These are phyloP conservation scores for Scedosporium boydii DNA, from an alignment of 2,329 filamentous ascomycete species.

Conservation along the genomic window DNA sequence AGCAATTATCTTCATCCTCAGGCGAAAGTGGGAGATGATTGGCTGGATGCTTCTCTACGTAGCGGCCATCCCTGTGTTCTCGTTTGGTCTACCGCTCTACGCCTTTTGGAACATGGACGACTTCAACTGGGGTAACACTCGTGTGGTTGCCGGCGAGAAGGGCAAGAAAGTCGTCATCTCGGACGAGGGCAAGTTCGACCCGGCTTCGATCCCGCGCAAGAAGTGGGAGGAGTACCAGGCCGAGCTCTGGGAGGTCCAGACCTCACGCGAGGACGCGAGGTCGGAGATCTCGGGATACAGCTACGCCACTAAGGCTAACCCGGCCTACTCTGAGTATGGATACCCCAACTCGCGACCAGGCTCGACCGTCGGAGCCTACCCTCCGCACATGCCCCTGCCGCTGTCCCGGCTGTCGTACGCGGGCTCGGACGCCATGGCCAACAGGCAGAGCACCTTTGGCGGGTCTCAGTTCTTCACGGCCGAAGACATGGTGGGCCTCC, in stretches of 20 bases:
- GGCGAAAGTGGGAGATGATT: slow-evolving; percentile 98
- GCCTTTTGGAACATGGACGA: slow-evolving; percentile 99
- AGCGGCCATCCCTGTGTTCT: slow-evolving; percentile 82
- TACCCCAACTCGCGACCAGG: slow-evolving; percentile 46
- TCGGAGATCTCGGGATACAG: slow-evolving; percentile 91
- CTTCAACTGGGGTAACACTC: slow-evolving; percentile 98
- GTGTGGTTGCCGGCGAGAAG: slow-evolving; percentile 88
- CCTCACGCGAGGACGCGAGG: slow-evolving; percentile 63
- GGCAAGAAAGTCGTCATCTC: slow-evolving; percentile 88
- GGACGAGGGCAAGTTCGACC: slow-evolving; percentile 97
- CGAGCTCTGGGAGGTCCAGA: slow-evolving; percentile 94
- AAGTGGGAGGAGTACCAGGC: slow-evolving; percentile 99
- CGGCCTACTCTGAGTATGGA: slow-evolving; percentile 60
- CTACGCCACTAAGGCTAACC: slow-evolving; percentile 77
- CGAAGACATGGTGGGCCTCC: slow-evolving; percentile 66
- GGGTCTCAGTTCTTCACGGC: slow-evolving; percentile 49
- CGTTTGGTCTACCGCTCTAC: slow-evolving; percentile 82
- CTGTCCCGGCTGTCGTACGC: slow-evolving; percentile 73
- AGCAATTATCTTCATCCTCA: slow-evolving; percentile 91
- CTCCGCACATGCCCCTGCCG: slow-evolving; percentile 36
- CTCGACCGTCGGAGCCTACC: slow-evolving; percentile 41
- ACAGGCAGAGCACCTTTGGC: slow-evolving; percentile 52
- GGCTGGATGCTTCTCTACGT: slow-evolving; percentile 99
- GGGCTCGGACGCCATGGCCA: slow-evolving; percentile 50
- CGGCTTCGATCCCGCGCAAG: slow-evolving; percentile 85